Conservation (phyloP, 2,329 filamentous ascomycete species). For the Chaetothyriales sp. region DNA sequence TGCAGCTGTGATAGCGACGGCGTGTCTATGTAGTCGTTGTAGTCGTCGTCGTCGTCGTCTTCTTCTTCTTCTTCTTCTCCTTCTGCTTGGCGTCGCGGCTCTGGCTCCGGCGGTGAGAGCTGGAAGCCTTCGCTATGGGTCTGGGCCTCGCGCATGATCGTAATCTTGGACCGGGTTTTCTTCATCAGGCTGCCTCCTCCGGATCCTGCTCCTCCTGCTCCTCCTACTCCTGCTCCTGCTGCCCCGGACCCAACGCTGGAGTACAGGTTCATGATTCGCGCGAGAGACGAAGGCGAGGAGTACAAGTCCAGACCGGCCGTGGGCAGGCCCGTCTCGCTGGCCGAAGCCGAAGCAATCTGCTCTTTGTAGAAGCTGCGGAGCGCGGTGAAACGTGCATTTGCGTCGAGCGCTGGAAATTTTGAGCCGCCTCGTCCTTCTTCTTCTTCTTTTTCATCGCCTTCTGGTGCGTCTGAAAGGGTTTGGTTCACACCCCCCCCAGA, state of each 20-base stretch:
- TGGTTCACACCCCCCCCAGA: too few relatives aligned
- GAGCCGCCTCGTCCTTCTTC: slow-evolving; percentile 25
- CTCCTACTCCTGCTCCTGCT: too few relatives aligned
- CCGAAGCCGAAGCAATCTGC: slow-evolving; percentile 52
- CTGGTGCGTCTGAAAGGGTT: slow-evolving; percentile 18
- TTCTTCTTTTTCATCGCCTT: slow-evolving; percentile 15
- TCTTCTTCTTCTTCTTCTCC: slow-evolving; percentile 28
- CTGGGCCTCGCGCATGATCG: slow-evolving; percentile 67
- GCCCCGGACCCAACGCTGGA: slow-evolving; percentile 32
- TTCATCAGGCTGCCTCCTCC: slow-evolving; percentile 37
- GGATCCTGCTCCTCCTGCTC: too few relatives aligned
- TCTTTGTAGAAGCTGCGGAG: slow-evolving; percentile 68
- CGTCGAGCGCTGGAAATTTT: slow-evolving; percentile 29
- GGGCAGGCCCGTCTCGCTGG: slow-evolving; percentile 27
- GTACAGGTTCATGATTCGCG: slow-evolving; percentile 84
- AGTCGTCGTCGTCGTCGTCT: slow-evolving; percentile 25
- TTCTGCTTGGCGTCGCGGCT: too few relatives aligned
- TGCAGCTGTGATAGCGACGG: slow-evolving; percentile 9
- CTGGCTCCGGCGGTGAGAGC: too few relatives aligned
- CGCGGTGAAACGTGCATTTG: slow-evolving; percentile 57
- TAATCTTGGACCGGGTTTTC: slow-evolving; percentile 50
- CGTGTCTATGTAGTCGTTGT: slow-evolving; percentile 10
- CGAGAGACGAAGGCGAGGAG: slow-evolving; percentile 63
- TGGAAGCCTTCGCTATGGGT: slow-evolving; percentile 56
- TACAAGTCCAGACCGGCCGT: slow-evolving; percentile 39